Evolutionary conservation across 345 rosid genomes (phyloP), one percentile per base, ranked within the genome.

Genomic region (Physaria fendleri): DNA sequence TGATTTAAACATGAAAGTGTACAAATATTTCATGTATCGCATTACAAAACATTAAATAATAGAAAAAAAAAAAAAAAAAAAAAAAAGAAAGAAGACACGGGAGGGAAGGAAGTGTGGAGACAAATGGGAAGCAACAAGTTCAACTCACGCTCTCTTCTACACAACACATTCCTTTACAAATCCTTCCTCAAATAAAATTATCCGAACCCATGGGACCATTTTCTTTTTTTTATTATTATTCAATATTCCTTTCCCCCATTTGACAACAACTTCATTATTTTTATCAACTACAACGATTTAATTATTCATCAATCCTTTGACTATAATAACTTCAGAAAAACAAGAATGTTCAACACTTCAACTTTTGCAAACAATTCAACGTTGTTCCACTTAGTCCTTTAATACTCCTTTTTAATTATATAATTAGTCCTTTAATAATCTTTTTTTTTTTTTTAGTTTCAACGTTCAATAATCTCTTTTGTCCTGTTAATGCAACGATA

Each of bases 91-190:
- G 11, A 34, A 30, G 53, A 56, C 78, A 72, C 74, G 38, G 15
- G 60, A 55, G 8, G 51, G 51, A 38, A 57, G 44, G 58, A 81
- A 77, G 83, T 75, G 87, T 84, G 87, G 60, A 72, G 42, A 68
- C 61, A 33, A 62, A 63, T 55, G 53, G 73, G 38, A 4, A 41
- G 68, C 82, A 64, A 60, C 66, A 42, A 56, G 83, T 67, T 52
- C 17, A 14, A 54, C 85, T 65, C 85, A 35, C 72, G 82, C 84
- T 30, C 51, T 69, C 85, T 47, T 71, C 40, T 51, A 65, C 48
- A 18, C n/a, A 59, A 56, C 83, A 79, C 83, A 76, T 66, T 67
- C 74, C 76, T 22, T 32, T 15, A 16, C 14, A n/a, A n/a, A n/a
- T 50, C 23, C 34, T 51, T 11, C 8, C 37, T 28, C 50, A 15